These are phyloP conservation scores for Senna siamea DNA, from an alignment of 306 rosid species.

Conservation along the genomic window DNA sequence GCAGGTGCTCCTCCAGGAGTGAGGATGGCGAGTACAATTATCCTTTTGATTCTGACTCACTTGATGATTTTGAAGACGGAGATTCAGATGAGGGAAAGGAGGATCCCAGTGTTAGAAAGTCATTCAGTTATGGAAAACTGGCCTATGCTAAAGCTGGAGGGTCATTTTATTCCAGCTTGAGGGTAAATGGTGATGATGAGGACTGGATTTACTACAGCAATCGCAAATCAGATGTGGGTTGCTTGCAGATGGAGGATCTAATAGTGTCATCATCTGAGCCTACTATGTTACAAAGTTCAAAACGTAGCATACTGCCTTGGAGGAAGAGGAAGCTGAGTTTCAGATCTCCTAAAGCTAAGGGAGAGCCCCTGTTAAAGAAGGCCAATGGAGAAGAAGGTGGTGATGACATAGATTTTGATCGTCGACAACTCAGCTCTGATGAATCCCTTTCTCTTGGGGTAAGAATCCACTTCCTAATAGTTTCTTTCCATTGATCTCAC, in stretches of 20 bases:
- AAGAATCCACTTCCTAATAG: constrained; percentile 39
- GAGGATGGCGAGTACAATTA: constrained; percentile 90
- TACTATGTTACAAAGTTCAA: constrained; percentile 64
- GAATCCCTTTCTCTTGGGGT: constrained; percentile 78
- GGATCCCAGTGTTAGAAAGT: constrained; percentile 78
- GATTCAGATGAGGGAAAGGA: constrained; percentile 90
- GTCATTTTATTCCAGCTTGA: constrained; percentile 64
- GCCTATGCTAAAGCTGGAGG: constrained; percentile 93
- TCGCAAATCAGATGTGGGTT: constrained; percentile 73
- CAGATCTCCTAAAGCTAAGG: constrained; percentile 95
- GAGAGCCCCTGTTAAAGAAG: constrained; percentile 93
- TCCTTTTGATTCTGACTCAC: constrained; percentile 91
- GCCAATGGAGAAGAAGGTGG: constrained; percentile 99
- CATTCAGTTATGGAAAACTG: constrained; percentile 93
- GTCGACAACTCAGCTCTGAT: constrained; percentile 96
- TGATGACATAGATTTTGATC: constrained; percentile 96
- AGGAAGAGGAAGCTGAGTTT: constrained; percentile 99
- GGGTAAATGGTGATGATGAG: constrained; percentile 64
- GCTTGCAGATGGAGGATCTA: constrained; percentile 64
- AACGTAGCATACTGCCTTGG: constrained; percentile 90
- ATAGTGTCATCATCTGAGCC: constrained; percentile 60
- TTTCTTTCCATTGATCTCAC: constrained; percentile 28
- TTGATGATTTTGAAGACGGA: constrained; percentile 87
- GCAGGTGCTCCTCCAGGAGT: constrained; percentile 82
- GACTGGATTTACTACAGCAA: constrained; percentile 92